A percentile compares a stretch with the other conserved stretches of the same genome.
Conservation (phyloP, 1,139 yeast genomes). For the Taphrina communis region DNA sequence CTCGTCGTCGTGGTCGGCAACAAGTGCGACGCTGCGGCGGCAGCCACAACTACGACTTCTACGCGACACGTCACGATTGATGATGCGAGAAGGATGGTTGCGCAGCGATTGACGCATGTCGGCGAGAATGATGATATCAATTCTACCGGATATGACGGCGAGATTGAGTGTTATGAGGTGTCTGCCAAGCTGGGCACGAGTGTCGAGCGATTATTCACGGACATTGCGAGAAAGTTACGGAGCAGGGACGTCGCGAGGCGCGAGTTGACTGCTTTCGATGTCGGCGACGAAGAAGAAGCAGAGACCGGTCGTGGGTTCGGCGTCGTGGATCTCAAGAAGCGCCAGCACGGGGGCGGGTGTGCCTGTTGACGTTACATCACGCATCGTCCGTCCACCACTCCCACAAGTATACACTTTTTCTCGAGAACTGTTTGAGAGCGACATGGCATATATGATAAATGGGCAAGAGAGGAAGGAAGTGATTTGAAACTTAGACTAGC, state of each 20-base stretch:
- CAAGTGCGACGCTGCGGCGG: constrained; percentile 54
- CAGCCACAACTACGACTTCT: too few species aligned
- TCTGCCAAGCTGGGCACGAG: constrained; percentile 28
- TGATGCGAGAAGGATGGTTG: background rate
- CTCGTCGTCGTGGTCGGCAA: constrained; percentile 64
- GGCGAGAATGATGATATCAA: background rate
- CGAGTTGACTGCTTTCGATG: constrained; percentile 23
- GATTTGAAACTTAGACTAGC: background rate
- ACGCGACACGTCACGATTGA: background rate
- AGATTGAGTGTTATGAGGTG: constrained; percentile 10
- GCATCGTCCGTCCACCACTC: too few species aligned
- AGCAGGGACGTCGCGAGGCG: constrained; percentile 21
- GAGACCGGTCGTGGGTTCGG: constrained; percentile 1
- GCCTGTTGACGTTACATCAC: background rate
- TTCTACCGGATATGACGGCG: too few species aligned
- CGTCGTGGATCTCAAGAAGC: constrained; percentile 13
- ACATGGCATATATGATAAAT: background rate
- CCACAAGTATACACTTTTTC: too few species aligned
- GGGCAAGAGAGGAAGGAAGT: too few species aligned
- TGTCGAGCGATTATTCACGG: constrained; percentile 24
- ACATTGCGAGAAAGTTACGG: constrained; percentile 16
- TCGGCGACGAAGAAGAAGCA: constrained; percentile 5
- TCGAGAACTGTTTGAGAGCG: background rate
- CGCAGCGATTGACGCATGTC: too few species aligned
- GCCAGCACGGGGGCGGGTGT: background rate